Evolutionary conservation across 192 early-diverging fungal species (phyloP).

Genomic region (Mortierella alpina): DNA sequence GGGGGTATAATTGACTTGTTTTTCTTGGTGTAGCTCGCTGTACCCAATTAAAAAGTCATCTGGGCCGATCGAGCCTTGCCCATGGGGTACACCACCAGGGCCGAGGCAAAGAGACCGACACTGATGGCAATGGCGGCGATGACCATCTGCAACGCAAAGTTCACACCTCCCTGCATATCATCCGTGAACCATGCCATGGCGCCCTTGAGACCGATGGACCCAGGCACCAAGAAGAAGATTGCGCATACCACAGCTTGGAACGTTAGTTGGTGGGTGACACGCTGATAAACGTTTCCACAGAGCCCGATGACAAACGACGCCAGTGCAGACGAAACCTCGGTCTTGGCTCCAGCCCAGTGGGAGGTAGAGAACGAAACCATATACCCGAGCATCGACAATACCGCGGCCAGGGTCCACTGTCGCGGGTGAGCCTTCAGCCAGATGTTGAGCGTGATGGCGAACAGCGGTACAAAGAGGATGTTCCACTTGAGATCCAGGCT

Average conservation of each 20-base stretch:
- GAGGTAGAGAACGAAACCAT: slow-evolving; percentile 67
- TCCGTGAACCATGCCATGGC: slow-evolving; percentile 72
- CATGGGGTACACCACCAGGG: slow-evolving; percentile 70
- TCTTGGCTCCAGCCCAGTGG: slow-evolving; percentile 61
- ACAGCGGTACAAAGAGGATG: slow-evolving; percentile 62
- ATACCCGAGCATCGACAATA: slow-evolving; percentile 77
- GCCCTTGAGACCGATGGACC: slow-evolving; percentile 73
- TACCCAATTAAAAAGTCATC: slow-evolving; percentile 54
- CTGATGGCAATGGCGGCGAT: slow-evolving; percentile 74
- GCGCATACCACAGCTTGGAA: slow-evolving; percentile 88
- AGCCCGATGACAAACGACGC: slow-evolving; percentile 86
- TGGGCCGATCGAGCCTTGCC: slow-evolving; percentile 61
- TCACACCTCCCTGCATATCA: slow-evolving; percentile 59
- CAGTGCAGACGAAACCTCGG: slow-evolving; percentile 72
- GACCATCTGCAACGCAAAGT: slow-evolving; percentile 64
- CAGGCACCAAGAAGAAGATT: slow-evolving; percentile 84
- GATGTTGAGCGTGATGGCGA: slow-evolving; percentile 59
- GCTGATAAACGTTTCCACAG: slow-evolving; percentile 79
- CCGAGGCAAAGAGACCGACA: slow-evolving; percentile 75
- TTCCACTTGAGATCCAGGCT: slow-evolving; percentile 53
- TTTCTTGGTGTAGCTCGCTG: neutral
- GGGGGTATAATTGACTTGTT: neutral
- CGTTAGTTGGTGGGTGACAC: slow-evolving; percentile 76
- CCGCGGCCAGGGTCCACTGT: slow-evolving; percentile 80
- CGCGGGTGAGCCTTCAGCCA: slow-evolving; percentile 60